phyloP scores from a whole-genome alignment of 2,329 filamentous ascomycete species.

The Claviceps pazoutovae region DNA sequence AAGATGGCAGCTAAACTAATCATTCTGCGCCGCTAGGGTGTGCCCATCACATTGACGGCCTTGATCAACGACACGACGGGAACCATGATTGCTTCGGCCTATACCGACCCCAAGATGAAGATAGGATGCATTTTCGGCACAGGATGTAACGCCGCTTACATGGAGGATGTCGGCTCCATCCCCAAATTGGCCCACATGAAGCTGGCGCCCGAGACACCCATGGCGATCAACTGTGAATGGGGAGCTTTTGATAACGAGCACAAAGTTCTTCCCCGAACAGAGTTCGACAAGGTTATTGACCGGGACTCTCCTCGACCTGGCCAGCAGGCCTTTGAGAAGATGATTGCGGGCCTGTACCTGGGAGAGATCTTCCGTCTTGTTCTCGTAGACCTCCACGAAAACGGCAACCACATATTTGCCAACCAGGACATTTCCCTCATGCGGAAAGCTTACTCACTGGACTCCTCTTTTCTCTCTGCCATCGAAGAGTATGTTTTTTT shows the following conservation, averaged over 20 bases:
- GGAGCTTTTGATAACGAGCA: constrained; percentile 94
- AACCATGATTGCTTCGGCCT: constrained; percentile 88
- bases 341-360: constrained; percentile 89
- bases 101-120: constrained; percentile 86
- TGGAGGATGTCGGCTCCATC: constrained; percentile 83
- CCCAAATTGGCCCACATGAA: constrained; percentile 91
- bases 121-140: constrained; percentile 98
- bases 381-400: constrained; percentile 73
- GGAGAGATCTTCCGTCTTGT: constrained; percentile 89
- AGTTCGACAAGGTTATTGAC: constrained; percentile 79
- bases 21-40: constrained; percentile 36
- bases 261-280: constrained; percentile 70
- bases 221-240: constrained; percentile 97
- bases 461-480: constrained; percentile 82
- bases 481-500: constrained; percentile 61
- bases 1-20: background rate
- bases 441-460: constrained; percentile 75
- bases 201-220: constrained; percentile 66
- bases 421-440: constrained; percentile 69
- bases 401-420: constrained; percentile 65
- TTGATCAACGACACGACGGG: constrained; percentile 97
- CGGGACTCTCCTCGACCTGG: constrained; percentile 82
- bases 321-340: constrained; percentile 94
- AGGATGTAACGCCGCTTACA: constrained; percentile 95
- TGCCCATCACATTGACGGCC: constrained; percentile 85